Conservation (phyloP, 2,329 filamentous ascomycete species). For the Colletotrichum echinochloae region DNA sequence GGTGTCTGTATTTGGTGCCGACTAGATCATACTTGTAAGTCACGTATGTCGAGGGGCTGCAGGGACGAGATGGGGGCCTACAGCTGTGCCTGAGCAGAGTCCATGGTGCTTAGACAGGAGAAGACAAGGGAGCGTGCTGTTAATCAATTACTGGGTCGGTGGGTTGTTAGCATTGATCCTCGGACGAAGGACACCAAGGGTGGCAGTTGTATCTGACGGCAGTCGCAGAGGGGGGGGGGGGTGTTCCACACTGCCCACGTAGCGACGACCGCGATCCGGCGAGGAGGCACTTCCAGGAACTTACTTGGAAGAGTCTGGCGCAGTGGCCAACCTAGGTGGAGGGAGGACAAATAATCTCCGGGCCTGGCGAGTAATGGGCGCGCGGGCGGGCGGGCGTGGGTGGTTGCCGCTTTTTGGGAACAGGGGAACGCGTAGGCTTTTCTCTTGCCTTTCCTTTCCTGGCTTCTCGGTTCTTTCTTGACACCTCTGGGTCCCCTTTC, state of each 20-base stretch:
- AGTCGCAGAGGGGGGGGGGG: constrained; percentile 40
- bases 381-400: constrained; percentile 37
- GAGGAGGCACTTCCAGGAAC: constrained; percentile 50
- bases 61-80: constrained; percentile 53
- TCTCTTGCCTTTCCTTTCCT: constrained; percentile 39
- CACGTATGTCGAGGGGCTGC: constrained; percentile 43
- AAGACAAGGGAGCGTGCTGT: constrained; percentile 50
- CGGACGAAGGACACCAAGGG: constrained; percentile 47
- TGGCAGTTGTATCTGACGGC: constrained; percentile 45
- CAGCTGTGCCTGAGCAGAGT: constrained; percentile 64
- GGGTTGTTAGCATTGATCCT: constrained; percentile 55
- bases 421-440: constrained; percentile 54
- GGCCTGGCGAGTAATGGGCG: constrained; percentile 44
- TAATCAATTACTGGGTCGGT: constrained; percentile 52
- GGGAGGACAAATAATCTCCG: constrained; percentile 47
- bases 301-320: constrained; percentile 55
- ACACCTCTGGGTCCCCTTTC: constrained; percentile 4
- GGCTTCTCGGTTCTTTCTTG: constrained; percentile 21
- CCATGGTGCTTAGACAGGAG: constrained; percentile 57
- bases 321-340: constrained; percentile 47
- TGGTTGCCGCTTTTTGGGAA: constrained; percentile 28
- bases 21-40: constrained; percentile 57
- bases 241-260: constrained; percentile 47
- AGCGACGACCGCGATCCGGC: constrained; percentile 53
- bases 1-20: constrained; percentile 62